A percentile compares a stretch with the other conserved stretches of the same genome.
phyloP scores from a whole-genome alignment of 441 rosid genomes.

The Kokia cookei region DNA sequence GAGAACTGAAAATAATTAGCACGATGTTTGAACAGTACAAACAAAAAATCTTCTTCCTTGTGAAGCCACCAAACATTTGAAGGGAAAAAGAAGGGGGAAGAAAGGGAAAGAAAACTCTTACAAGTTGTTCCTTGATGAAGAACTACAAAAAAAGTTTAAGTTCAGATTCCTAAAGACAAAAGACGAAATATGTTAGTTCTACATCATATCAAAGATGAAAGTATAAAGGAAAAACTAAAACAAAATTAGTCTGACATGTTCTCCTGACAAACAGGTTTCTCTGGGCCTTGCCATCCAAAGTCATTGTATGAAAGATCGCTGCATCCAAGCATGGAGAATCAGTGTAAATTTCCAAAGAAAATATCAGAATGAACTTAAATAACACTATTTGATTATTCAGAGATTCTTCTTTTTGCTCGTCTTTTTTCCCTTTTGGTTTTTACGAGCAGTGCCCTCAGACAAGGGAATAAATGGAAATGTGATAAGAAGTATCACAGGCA shows the following conservation, averaged over 20 bases:
- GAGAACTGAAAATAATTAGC: background rate
- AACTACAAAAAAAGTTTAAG: constrained; percentile 65
- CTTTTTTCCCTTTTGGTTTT: background rate
- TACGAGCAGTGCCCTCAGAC: background rate
- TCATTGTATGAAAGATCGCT: constrained; percentile 91
- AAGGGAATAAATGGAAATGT: background rate
- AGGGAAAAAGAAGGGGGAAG: background rate
- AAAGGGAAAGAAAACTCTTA: constrained; percentile 24
- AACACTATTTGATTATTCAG: background rate
- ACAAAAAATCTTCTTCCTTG: background rate
- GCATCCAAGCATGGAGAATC: constrained; percentile 23
- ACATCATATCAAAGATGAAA: constrained; percentile 11
- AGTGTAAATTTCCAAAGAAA: background rate
- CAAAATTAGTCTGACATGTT: constrained; percentile 40
- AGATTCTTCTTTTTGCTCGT: background rate
- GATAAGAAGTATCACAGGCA: background rate
- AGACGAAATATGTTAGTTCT: constrained; percentile 11
- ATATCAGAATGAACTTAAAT: background rate
- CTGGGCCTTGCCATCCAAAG: constrained; percentile 61
- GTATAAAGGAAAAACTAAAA: background rate
- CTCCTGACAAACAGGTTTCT: constrained; percentile 49
- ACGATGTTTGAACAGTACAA: background rate
- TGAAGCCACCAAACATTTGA: background rate
- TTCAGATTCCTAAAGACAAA: constrained; percentile 56
- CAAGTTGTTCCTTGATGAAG: constrained; percentile 38